These are phyloP conservation scores for Boletus reticuloceps DNA, from an alignment of 768 basidiomycete species.

Conservation along the genomic window DNA sequence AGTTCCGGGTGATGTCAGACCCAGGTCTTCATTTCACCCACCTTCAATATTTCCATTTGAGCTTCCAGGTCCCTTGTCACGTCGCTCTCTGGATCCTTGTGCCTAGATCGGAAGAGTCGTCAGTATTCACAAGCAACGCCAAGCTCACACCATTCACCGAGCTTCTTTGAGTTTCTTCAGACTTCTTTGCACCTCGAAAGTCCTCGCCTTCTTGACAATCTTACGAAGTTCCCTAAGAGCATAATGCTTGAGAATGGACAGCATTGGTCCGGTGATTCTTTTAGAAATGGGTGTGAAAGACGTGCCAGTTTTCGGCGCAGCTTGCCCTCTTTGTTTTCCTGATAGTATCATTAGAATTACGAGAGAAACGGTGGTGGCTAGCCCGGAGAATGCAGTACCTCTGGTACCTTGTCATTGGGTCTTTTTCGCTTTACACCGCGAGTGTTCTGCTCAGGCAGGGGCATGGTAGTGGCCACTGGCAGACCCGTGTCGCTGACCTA, in stretches of 20 bases:
- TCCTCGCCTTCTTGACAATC: conserved; percentile 76
- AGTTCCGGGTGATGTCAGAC: neutral
- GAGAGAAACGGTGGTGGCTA: neutral
- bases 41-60: conserved; percentile 67
- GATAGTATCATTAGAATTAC: conserved; percentile 3
- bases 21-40: conserved; percentile 27
- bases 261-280: conserved; percentile 7
- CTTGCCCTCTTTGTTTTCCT: conserved; percentile 43
- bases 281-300: conserved; percentile 16
- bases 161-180: conserved; percentile 76
- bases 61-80: conserved; percentile 51
- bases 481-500: conserved; percentile 18
- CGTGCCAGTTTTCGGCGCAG: conserved; percentile 58
- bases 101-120: conserved; percentile 21
- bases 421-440: conserved; percentile 46
- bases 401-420: conserved; percentile 35
- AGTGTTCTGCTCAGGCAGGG: neutral
- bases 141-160: conserved; percentile 44
- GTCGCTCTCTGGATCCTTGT: conserved; percentile 36
- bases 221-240: conserved; percentile 69
- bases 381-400: conserved; percentile 9
- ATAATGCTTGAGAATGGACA: conserved; percentile 56
- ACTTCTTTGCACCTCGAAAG: conserved; percentile 78
- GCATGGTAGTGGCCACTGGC: neutral
- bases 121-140: neutral